Evolutionary conservation across 129 eudicot genomes (phyloP), one percentile per base, ranked within the genome.

Genomic region (Chrysanthemum seticuspe): DNA sequence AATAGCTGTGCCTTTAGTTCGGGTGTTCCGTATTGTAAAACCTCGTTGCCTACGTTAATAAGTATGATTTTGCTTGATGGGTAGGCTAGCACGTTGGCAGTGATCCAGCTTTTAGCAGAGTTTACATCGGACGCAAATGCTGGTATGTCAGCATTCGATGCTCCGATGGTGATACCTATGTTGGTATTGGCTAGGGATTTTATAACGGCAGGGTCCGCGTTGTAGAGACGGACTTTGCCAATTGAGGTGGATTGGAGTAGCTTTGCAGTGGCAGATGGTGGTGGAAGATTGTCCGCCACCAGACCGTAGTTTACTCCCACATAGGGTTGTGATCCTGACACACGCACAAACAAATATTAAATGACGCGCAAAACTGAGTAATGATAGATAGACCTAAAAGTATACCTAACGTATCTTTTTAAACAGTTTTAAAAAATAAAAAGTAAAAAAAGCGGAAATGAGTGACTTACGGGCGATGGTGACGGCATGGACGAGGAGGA

Each of bases 1-100:
- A 92, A 67, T 16, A 92, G 79, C 56, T 85, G 85, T 0, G 79
- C 16, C 78, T 76, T 82, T 55, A 86, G 65, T 64, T 75, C 79
- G 79, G 54, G 76, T 40, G 83, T 90, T 15, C 82, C 88, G 62
- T 80, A 85, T 21, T 75, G 74, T 60, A 87, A n/a, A 10, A 92
- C 92, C 80, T 92, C 98, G 75, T 92, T 86, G 13, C 98, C 98
- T 67, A 92, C 96, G 70, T 86, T 86, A 68, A 92, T 87, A 25
- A 76, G 67, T 23, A 79, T 81, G 71, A 92, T 92, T 4, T 84
- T 86, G 61, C 84, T 83, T 16, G 87, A 76, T 1, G 98, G 98
- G 48, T 81, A 86, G 69, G 67, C 85, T 6, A 82, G 34, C 0
- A 92, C 95, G 61, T 92, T 89, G 0, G 83, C 45, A 55, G 57